Evolutionary conservation across 1,284 basidiomycete genomes (phyloP).

Genomic region (Phellopilus nigrolimitatus): DNA sequence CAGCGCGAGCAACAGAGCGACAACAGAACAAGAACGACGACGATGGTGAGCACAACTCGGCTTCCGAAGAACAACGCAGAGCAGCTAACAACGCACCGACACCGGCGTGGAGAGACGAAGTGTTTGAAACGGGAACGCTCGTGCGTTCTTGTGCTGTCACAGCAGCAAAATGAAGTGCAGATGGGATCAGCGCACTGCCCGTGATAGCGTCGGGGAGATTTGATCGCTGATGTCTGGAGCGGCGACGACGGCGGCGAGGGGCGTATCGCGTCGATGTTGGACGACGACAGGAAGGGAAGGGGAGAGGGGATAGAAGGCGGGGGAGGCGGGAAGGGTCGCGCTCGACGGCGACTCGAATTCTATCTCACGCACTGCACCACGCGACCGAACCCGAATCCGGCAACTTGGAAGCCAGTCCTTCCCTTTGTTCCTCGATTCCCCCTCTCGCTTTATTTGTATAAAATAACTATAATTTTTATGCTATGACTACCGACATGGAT

Average conservation of each 20-base stretch:
- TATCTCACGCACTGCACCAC: background rate
- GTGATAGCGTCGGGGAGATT: slow-evolving; percentile 13
- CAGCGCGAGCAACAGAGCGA: background rate
- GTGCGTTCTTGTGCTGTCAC: background rate
- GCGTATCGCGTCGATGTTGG: background rate
- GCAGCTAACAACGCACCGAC: background rate
- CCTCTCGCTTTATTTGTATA: too few relatives aligned
- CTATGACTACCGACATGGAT: too few relatives aligned
- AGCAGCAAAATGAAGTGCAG: background rate
- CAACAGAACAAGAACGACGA: background rate
- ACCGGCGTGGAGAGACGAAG: background rate
- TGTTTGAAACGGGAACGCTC: background rate
- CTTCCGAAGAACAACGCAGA: background rate
- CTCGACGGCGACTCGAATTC: background rate
- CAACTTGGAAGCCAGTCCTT: too few relatives aligned
- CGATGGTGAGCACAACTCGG: background rate
- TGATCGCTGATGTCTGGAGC: slow-evolving; percentile 17
- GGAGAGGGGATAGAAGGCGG: slow-evolving; percentile 24
- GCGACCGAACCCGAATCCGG: slow-evolving; percentile 6
- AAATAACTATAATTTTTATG: too few relatives aligned
- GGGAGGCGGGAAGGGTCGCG: slow-evolving; percentile 4
- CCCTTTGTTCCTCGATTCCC: too few relatives aligned
- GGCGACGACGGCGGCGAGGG: slow-evolving; percentile 16
- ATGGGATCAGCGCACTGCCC: slow-evolving; percentile 19
- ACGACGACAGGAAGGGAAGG: slow-evolving; percentile 22